These are phyloP conservation scores for Boletellus emodensis DNA, from an alignment of 768 basidiomycete genomes.

Conservation along the genomic window DNA sequence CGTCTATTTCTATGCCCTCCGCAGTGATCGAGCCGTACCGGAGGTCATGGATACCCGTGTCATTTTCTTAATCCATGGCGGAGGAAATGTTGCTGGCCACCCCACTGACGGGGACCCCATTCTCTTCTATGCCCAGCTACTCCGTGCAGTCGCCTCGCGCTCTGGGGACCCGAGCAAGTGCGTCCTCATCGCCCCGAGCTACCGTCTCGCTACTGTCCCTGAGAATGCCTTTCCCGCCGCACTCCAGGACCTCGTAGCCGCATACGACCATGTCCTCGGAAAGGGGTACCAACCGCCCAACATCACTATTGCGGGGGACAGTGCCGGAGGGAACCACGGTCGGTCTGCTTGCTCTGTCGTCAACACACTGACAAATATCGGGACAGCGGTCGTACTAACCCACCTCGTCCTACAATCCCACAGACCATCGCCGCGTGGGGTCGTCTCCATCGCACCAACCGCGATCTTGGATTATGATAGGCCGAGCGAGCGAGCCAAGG, in stretches of 20 bases:
- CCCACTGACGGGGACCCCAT: slow-evolving; percentile 6
- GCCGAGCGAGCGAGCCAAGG: slow-evolving; percentile 1
- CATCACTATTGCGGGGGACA: slow-evolving; percentile 21
- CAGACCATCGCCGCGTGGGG: slow-evolving; percentile 45
- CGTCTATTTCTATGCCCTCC: slow-evolving; percentile 13
- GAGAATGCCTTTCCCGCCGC: slow-evolving; percentile 23
- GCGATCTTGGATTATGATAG: background rate
- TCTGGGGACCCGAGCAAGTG: background rate
- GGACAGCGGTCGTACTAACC: slow-evolving; percentile 21
- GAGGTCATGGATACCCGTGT: slow-evolving; percentile 4
- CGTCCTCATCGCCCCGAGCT: slow-evolving; percentile 20
- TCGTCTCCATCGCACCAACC: slow-evolving; percentile 53
- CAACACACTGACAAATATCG: background rate
- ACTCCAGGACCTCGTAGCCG: slow-evolving; percentile 22
- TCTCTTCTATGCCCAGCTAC: slow-evolving; percentile 5
- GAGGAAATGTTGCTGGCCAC: slow-evolving; percentile 16
- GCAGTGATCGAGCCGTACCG: background rate
- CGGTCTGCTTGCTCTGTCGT: background rate
- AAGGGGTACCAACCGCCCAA: slow-evolving; percentile 24
- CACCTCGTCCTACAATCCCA: slow-evolving; percentile 48
- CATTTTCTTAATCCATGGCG: slow-evolving; percentile 25
- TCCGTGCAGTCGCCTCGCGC: slow-evolving; percentile 3
- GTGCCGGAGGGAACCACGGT: slow-evolving; percentile 26
- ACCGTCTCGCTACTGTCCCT: slow-evolving; percentile 22
- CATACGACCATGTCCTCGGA: slow-evolving; percentile 23